These are phyloP conservation scores for Deuterostichococcus epilithicus DNA, from an alignment of 139 green algal genomes.

Conservation along the genomic window DNA sequence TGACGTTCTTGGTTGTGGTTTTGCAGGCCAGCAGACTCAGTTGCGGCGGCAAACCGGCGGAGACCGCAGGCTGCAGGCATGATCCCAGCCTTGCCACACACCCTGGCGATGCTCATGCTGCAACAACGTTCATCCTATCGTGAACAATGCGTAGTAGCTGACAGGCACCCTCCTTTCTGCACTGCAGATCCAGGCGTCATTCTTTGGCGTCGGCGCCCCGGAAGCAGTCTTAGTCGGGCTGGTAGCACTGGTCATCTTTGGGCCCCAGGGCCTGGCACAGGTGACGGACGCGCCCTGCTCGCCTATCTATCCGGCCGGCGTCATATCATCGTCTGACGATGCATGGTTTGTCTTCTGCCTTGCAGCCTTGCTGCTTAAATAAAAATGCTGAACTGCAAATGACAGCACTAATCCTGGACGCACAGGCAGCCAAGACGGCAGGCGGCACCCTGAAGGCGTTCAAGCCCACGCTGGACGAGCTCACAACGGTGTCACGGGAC, in stretches of 20 bases:
- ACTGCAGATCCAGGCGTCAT: conserved; percentile 2
- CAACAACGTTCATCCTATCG: neutral
- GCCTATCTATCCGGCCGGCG: neutral
- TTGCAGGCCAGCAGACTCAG: neutral
- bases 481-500: conserved; percentile 81
- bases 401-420: neutral
- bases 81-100: neutral
- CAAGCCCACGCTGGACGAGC: conserved; percentile 92
- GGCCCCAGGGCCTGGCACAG: conserved; percentile 94
- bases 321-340: too few species aligned
- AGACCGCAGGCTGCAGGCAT: neutral
- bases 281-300: conserved; percentile 20
- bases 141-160: neutral
- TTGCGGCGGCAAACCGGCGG: neutral
- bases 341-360: too few species aligned
- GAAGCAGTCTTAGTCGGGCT: conserved; percentile 95
- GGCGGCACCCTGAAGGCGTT: conserved; percentile 80
- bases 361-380: too few species aligned
- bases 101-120: too few species aligned
- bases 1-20: too few species aligned
- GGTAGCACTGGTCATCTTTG: conserved; percentile 97
- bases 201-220: conserved; percentile 94
- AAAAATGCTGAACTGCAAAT: neutral
- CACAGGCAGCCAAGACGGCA: conserved; percentile 85
- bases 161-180: neutral